phyloP scores from a whole-genome alignment of 257 asterid species.

The Solanum sejunctum region DNA sequence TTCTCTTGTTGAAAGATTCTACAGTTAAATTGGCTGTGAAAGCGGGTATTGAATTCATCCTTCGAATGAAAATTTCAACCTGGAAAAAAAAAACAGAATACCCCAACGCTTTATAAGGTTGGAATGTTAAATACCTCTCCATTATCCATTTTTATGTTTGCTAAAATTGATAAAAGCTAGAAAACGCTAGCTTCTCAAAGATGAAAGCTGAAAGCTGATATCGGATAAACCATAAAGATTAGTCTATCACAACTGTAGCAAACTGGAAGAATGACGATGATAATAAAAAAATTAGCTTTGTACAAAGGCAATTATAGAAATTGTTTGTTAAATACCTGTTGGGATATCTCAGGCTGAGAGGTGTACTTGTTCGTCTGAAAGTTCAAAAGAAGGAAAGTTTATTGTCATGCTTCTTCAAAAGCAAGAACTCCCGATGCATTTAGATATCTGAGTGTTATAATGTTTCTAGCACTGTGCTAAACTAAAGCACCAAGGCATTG shows the following conservation, averaged over 20 bases:
- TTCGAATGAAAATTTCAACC: constrained; percentile 75
- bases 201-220: neutral
- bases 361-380: constrained; percentile 65
- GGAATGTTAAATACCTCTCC: neutral
- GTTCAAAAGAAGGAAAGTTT: neutral
- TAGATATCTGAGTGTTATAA: neutral
- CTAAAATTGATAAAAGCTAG: neutral
- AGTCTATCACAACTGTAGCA: neutral
- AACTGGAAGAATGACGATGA: neutral
- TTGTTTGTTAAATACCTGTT: constrained; percentile 45
- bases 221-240: neutral
- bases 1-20: constrained; percentile 85
- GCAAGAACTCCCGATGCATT: neutral
- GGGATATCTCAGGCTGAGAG: constrained; percentile 66
- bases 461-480: neutral
- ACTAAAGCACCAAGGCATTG: neutral
- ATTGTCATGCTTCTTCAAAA: neutral
- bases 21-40: constrained; percentile 89
- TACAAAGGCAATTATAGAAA: neutral
- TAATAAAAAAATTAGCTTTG: neutral
- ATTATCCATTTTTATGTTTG: neutral
- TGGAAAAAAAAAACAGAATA: constrained; percentile 12
- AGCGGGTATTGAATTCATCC: constrained; percentile 87
- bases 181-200: neutral
- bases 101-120: neutral